phyloP scores from a whole-genome alignment of 805 yeast species.

The Kodamaea nitidulidarum region DNA sequence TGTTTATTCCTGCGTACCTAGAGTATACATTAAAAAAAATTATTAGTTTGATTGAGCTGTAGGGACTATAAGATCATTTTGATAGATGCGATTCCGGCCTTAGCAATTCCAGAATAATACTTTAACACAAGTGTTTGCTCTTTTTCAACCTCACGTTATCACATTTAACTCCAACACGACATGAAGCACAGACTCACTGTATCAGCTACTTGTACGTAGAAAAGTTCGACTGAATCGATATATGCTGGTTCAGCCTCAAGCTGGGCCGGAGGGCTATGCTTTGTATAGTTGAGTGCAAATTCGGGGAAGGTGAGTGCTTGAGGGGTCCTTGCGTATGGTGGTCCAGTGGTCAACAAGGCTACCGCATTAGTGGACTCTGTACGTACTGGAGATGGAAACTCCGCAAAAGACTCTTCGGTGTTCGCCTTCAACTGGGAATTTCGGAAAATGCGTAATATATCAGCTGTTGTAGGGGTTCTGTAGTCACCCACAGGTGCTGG shows the following conservation, averaged over 20 bases:
- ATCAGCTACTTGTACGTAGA: constrained; percentile 3
- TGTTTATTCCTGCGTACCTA: constrained; percentile 5
- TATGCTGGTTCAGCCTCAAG: constrained; percentile 2
- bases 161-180: neutral
- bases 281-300: constrained; percentile 13
- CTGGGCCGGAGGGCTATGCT: neutral
- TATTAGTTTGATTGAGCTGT: neutral
- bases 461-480: constrained; percentile 6
- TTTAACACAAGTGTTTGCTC: neutral
- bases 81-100: neutral
- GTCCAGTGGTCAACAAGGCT: neutral
- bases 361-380: constrained; percentile 4
- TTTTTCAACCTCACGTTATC: too few species aligned
- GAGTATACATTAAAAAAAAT: constrained; percentile 1
- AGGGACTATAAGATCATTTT: neutral
- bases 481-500: neutral
- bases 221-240: constrained; percentile 6
- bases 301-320: constrained; percentile 21
- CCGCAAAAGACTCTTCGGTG: constrained; percentile 7
- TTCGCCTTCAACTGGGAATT: constrained; percentile 7
- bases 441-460: constrained; percentile 2
- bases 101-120: neutral
- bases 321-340: constrained; percentile 17
- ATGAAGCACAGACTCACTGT: constrained; percentile 2
- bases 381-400: constrained; percentile 1